Percentiles rank a stretch among this genome's conserved stretches.
Evolutionary conservation across 2,329 filamentous ascomycete genomes (phyloP).

Genomic region (Gyromitra esculenta): DNA sequence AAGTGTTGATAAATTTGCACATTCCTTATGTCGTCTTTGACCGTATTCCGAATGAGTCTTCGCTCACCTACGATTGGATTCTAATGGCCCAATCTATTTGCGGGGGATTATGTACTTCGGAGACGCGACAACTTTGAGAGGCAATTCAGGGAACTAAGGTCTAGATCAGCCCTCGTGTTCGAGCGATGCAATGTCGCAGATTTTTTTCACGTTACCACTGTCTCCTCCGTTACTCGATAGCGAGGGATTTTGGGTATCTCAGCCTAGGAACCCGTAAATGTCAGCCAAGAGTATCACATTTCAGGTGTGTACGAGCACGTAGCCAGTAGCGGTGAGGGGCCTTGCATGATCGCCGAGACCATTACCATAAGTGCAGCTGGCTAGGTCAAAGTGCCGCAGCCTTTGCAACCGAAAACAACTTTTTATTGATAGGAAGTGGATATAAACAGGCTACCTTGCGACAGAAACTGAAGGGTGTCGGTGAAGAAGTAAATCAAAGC

Average conservation of each 20-base stretch:
- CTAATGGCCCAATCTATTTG: slow-evolving; percentile 19
- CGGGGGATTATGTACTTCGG: slow-evolving; percentile 2
- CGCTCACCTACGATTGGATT: slow-evolving; percentile 1
- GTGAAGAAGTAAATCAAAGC: neutral
- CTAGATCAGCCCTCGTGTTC: slow-evolving; percentile 24
- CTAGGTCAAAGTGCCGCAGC: neutral
- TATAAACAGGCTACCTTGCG: neutral
- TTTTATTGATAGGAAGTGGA: neutral
- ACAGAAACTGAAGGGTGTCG: neutral
- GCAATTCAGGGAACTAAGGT: neutral
- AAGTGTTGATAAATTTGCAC: neutral
- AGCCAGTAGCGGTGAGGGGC: slow-evolving; percentile 6
- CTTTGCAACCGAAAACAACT: neutral
- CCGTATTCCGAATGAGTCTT: neutral
- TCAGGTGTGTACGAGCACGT: slow-evolving; percentile 1
- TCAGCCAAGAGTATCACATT: slow-evolving; percentile 29
- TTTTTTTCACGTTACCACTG: neutral
- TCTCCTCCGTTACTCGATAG: neutral
- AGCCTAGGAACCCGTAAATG: slow-evolving; percentile 25
- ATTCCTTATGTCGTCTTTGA: slow-evolving; percentile 3
- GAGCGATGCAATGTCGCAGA: slow-evolving; percentile 1
- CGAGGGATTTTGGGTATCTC: slow-evolving; percentile 13
- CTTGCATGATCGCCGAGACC: slow-evolving; percentile 17
- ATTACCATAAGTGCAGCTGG: neutral
- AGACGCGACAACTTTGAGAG: neutral